phyloP scores from a whole-genome alignment of 352 stramenopile genomes.

The Globisporangium emineosum region DNA sequence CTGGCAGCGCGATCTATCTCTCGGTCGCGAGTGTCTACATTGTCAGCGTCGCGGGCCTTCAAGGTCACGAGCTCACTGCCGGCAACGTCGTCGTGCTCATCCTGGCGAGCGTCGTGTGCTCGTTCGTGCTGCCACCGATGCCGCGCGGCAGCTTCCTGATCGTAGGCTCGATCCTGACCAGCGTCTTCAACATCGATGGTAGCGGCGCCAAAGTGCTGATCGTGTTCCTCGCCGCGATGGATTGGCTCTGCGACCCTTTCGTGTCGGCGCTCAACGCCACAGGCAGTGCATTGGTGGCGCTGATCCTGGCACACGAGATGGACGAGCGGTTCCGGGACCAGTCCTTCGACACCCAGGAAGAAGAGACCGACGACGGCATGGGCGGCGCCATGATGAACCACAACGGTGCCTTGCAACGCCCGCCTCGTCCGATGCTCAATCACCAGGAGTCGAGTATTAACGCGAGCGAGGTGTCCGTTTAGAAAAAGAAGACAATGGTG shows the following conservation, averaged over 20 bases:
- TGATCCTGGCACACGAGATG: slow-evolving; percentile 49
- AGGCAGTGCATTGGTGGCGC: slow-evolving; percentile 42
- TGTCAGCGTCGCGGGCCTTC: slow-evolving; percentile 21
- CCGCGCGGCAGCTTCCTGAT: slow-evolving; percentile 32
- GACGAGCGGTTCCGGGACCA: slow-evolving; percentile 33
- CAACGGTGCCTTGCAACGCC: not conserved
- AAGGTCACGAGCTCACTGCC: slow-evolving; percentile 23
- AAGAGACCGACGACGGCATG: slow-evolving; percentile 29
- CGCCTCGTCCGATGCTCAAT: slow-evolving; percentile 3
- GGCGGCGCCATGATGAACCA: not conserved
- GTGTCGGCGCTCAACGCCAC: slow-evolving; percentile 52
- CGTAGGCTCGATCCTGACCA: slow-evolving; percentile 40
- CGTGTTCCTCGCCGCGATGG: slow-evolving; percentile 39
- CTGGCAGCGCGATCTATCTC: slow-evolving; percentile 54
- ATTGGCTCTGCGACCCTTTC: slow-evolving; percentile 60
- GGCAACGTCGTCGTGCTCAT: slow-evolving; percentile 29
- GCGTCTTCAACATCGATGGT: slow-evolving; percentile 38
- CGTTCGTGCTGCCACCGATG: slow-evolving; percentile 38
- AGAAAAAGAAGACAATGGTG: not conserved
- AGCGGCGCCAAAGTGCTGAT: slow-evolving; percentile 29
- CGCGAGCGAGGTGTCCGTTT: slow-evolving; percentile 15
- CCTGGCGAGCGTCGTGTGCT: slow-evolving; percentile 35
- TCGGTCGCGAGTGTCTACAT: slow-evolving; percentile 48
- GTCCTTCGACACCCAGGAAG: slow-evolving; percentile 30
- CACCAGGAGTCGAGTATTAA: slow-evolving; percentile 14